Base-by-base conservation (phyloP, 768 basidiomycete species). In the Russula compacta region DNA sequence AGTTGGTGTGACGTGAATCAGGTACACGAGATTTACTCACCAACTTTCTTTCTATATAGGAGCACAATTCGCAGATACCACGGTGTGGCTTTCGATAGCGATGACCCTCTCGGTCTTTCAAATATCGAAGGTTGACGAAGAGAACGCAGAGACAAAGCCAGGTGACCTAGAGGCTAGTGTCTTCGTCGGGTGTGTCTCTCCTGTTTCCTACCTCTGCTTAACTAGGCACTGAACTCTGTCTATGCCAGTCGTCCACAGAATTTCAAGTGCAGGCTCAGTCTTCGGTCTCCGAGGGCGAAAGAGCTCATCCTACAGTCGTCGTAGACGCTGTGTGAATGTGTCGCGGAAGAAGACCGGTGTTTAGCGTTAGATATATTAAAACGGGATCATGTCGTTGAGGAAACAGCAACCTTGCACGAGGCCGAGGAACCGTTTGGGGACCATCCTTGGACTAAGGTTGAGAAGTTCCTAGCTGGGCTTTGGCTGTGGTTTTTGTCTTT, bases 31-130 rank as follows among this genome's bases (percentile, higher is more conserved):
- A 14, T 38, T 19, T 17, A 49, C 15, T 6, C 2, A 4, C 21
- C 14, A 17, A 39, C 6, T 8, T 17, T 29, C 24, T 29, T 29
- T 29, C 10, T 12, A 19, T n/a, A 46, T 21, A 58, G 57, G 57
- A 42, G 2, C 35, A 6, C 57, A 42, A 19, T 58, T 60, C 35
- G 17, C 59, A 14, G 59, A 60, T 40, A 14, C 24, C 17, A 53
- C 59, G 11, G 59, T 60, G 11, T 60, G 59, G 59, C 52, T 60
- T 38, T 43, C 32, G 59, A 60, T 60, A 7, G 52, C 59, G 35
- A 52, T 47, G 51, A 36, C 52, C 11, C 35, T 60, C 29, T 6
- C 52, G 5, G 59, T 53, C 44, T 54, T 60, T 35, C 21, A 47
- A 4, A 53, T 60, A 36, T 53, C 59, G 21, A 38, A 53, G 21